phyloP scores from a whole-genome alignment of 257 asterid genomes.

The Forsythia suspensa region DNA sequence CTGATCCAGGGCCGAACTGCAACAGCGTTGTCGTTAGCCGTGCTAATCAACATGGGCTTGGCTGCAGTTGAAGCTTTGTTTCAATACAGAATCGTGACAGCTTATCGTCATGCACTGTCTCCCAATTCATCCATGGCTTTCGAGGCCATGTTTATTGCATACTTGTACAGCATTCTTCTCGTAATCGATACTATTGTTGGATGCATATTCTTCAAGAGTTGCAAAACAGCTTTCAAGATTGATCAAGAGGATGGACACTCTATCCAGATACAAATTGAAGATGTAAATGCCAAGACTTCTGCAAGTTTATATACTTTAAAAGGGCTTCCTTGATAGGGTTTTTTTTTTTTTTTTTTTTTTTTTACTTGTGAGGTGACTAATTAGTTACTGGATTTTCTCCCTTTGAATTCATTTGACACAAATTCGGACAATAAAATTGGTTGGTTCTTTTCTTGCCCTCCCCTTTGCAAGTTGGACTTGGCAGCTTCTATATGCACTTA shows the following conservation, averaged over 20 bases:
- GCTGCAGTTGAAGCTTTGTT: constrained; percentile 65
- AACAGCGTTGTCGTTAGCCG: constrained; percentile 60
- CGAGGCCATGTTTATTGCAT: constrained; percentile 57
- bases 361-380: not conserved
- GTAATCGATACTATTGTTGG: constrained; percentile 53
- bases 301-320: constrained; percentile 28
- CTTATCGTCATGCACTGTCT: constrained; percentile 17
- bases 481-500: not conserved
- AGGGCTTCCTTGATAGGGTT: constrained; percentile 22
- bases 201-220: constrained; percentile 43
- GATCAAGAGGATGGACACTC: constrained; percentile 22
- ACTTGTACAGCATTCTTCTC: constrained; percentile 47
- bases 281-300: constrained; percentile 18
- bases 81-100: constrained; percentile 50
- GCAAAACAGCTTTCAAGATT: constrained; percentile 27
- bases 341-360: too few relatives aligned
- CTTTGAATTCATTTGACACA: constrained; percentile 5
- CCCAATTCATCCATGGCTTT: constrained; percentile 27
- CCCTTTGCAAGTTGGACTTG: not conserved
- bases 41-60: constrained; percentile 38
- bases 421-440: constrained; percentile 15
- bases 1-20: constrained; percentile 46
- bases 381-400: constrained; percentile 2
- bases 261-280: constrained; percentile 30
- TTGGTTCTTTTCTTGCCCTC: not conserved